A percentile compares a stretch with the other conserved stretches of the same genome.
These are phyloP conservation scores for Populus tomentosa DNA, from an alignment of 441 rosid genomes.

Conservation along the genomic window DNA sequence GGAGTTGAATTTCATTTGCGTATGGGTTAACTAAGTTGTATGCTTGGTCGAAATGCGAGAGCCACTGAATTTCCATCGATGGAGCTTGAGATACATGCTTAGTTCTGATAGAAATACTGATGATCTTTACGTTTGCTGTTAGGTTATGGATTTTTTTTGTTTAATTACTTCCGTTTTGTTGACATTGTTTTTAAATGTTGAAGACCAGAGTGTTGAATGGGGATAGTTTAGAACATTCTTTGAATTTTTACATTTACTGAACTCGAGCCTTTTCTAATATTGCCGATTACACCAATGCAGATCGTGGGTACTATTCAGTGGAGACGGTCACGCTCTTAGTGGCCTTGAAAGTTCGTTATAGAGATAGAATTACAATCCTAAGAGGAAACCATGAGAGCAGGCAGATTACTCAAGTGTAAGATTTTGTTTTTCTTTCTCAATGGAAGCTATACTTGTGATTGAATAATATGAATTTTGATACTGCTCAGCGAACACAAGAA, in stretches of 20 bases:
- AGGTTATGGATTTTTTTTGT: not conserved
- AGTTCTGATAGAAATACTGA: not conserved
- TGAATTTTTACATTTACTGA: too few species aligned
- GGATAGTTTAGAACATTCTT: too few species aligned
- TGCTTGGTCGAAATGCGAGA: conserved; percentile 1
- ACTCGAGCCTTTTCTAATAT: conserved; percentile 12
- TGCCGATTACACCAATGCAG: conserved; percentile 34
- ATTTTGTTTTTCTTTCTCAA: conserved; percentile 1
- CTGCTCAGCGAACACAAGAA: not conserved
- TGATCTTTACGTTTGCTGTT: too few species aligned
- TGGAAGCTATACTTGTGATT: not conserved
- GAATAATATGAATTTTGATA: not conserved
- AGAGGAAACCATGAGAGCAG: conserved; percentile 99
- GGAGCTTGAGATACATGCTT: not conserved
- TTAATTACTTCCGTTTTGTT: not conserved
- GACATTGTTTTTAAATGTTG: not conserved
- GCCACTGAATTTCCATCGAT: too few species aligned
- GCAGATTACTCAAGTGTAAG: conserved; percentile 98
- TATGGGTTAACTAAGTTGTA: not conserved
- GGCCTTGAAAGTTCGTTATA: conserved; percentile 92
- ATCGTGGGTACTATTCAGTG: conserved; percentile 97
- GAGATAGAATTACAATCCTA: conserved; percentile 91
- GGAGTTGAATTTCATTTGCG: not conserved
- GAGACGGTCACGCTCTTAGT: conserved; percentile 94
- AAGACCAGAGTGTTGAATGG: too few species aligned